Evolutionary conservation across 768 basidiomycete species (phyloP), one percentile per base, ranked within the genome.

Genomic region (Thelephora aurantiotincta): DNA sequence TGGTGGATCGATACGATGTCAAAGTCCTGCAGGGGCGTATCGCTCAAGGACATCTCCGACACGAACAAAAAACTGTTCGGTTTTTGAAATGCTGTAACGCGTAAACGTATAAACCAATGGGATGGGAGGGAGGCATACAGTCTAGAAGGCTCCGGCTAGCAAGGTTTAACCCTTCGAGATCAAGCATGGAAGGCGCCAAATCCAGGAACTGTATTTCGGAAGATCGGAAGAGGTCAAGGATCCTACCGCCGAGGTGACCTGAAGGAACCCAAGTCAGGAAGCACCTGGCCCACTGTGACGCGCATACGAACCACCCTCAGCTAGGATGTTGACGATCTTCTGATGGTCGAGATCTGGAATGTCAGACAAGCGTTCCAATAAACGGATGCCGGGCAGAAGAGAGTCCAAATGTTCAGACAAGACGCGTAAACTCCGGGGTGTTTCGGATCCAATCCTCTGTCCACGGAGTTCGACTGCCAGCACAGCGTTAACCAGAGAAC

Each of bases 1-100:
- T 71, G 72, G 47, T 75, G 73, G 18, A 81, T 68, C 48, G 73
- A 61, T 12, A 64, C 58, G 14, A 82, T 55, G 51, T 77, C 73
- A 38, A 65, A 64, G 53, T 79, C 71, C 23, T 62, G 54, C 6
- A 81, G 57, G 11, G 52, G 61, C 11, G 68, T 66, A 19, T 67
- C 68, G 30, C 63, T 64, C 45, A 82, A 68, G 2, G 69, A 71
- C n/a, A 82, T 67, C 45, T 72, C 67, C 6, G 63, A 55, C 22
- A 82, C 63, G 48, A 63, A 69, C 7, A 63, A 62, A 56, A 78
- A 83, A 52, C 69, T 70, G 50, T 72, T 67, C 1, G 72, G 69
- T 48, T 65, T 68, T 46, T 64, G 61, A 53, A 82, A 74, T 4
- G 69, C 78, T 78, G 52, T n/a, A 6, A 42, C 2, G n/a, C 19